phyloP scores from a whole-genome alignment of 495 filamentous ascomycete species.

The Barbatosphaeria neglecta region DNA sequence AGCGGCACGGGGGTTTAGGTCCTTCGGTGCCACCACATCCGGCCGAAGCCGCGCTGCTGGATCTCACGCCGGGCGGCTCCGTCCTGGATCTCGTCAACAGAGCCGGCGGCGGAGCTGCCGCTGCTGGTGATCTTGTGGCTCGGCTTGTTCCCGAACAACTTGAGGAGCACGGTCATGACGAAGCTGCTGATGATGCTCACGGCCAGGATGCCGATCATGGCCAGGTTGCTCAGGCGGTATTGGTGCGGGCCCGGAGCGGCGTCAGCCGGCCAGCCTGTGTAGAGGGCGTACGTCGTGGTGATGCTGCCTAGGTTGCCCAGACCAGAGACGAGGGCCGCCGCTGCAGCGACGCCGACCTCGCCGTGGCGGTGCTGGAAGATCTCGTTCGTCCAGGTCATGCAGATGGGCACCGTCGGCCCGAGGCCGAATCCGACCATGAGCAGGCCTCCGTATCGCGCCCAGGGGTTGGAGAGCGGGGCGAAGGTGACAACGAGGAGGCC shows the following conservation, averaged over 20 bases:
- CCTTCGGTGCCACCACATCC: slow-evolving; percentile 37
- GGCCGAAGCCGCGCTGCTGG: slow-evolving; percentile 54
- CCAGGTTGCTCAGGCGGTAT: slow-evolving; percentile 72
- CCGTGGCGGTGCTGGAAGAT: slow-evolving; percentile 84
- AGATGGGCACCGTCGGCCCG: slow-evolving; percentile 82
- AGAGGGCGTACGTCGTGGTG: slow-evolving; percentile 79
- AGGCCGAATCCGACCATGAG: slow-evolving; percentile 84
- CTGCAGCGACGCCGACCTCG: slow-evolving; percentile 85
- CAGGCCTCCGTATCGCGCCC: slow-evolving; percentile 81
- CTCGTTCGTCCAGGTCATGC: slow-evolving; percentile 87
- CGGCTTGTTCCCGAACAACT: slow-evolving; percentile 45
- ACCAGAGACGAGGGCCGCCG: slow-evolving; percentile 73
- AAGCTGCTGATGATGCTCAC: slow-evolving; percentile 61
- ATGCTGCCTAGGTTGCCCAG: slow-evolving; percentile 78
- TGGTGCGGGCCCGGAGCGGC: slow-evolving; percentile 51
- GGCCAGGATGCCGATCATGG: slow-evolving; percentile 78
- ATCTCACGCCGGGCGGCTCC: slow-evolving; percentile 59
- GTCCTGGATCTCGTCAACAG: slow-evolving; percentile 45
- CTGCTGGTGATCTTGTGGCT: slow-evolving; percentile 27
- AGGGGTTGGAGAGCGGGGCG: slow-evolving; percentile 50
- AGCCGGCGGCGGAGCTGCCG: slow-evolving; percentile 29
- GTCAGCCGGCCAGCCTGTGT: slow-evolving; percentile 74
- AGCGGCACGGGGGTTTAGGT: no score
- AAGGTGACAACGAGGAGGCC: slow-evolving; percentile 74
- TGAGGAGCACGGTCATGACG: slow-evolving; percentile 54